A percentile compares a stretch with the other conserved stretches of the same genome.
phyloP scores from a whole-genome alignment of 2,329 filamentous ascomycete genomes.

The Ascochyta pisi region DNA sequence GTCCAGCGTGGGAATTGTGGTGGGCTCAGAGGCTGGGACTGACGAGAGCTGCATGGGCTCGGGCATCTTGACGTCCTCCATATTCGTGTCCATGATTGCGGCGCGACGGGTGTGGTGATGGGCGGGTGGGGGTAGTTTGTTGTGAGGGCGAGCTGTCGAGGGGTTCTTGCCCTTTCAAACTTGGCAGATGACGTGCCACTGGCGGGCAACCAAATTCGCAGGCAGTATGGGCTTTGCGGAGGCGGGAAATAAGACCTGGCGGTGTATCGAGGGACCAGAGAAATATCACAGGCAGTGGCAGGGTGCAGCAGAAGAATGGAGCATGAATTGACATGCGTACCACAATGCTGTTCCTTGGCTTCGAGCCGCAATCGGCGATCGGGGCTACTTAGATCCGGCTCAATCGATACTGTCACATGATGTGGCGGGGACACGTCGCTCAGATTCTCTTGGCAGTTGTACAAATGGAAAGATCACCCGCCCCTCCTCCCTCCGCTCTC shows the following conservation, averaged over 20 bases:
- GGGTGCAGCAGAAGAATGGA: slow-evolving; percentile 28
- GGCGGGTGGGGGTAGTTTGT: slow-evolving; percentile 33
- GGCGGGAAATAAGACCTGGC: slow-evolving; percentile 1
- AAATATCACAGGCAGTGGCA: slow-evolving; percentile 26
- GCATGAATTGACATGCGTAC: slow-evolving; percentile 30
- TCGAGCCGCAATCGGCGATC: background rate
- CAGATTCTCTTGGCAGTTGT: background rate
- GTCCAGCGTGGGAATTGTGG: slow-evolving; percentile 90
- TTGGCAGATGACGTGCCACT: slow-evolving; percentile 47
- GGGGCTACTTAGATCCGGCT: slow-evolving; percentile 1
- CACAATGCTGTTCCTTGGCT: slow-evolving; percentile 18
- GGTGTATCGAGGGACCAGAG: slow-evolving; percentile 20
- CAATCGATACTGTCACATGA: background rate
- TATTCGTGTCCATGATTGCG: slow-evolving; percentile 89
- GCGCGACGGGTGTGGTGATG: slow-evolving; percentile 28
- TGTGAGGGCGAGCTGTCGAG: slow-evolving; percentile 43
- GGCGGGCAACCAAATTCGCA: slow-evolving; percentile 17
- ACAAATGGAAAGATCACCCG: background rate
- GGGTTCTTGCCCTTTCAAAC: slow-evolving; percentile 47
- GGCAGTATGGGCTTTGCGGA: slow-evolving; percentile 4
- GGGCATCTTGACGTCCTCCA: slow-evolving; percentile 95
- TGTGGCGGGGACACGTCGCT: no score
- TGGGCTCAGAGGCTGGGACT: slow-evolving; percentile 78
- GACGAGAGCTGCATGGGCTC: slow-evolving; percentile 72
- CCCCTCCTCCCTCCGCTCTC: background rate